Evolutionary conservation across 805 yeast genomes (phyloP).

Genomic region (Starmera dryadoides): DNA sequence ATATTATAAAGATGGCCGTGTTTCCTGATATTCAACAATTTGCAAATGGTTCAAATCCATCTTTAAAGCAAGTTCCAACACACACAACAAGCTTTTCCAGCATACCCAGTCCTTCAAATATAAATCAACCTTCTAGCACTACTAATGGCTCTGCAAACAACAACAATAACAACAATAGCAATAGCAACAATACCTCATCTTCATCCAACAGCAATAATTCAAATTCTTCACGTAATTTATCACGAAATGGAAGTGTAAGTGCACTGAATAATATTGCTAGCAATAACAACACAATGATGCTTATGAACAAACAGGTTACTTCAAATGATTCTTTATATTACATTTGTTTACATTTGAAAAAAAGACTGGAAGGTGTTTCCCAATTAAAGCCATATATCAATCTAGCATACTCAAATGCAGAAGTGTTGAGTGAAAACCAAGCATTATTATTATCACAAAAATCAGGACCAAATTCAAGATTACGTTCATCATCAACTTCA

Average conservation of each 20-base stretch:
- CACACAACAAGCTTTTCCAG: background rate
- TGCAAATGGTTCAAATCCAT: background rate
- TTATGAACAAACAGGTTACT: slow-evolving; percentile 57
- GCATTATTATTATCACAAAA: slow-evolving; percentile 41
- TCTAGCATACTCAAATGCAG: slow-evolving; percentile 59
- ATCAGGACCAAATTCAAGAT: slow-evolving; percentile 5
- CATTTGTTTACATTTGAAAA: slow-evolving; percentile 51
- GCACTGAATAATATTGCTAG: background rate
- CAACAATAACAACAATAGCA: background rate
- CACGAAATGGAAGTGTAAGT: background rate
- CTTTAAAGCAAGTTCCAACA: background rate
- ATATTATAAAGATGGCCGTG: background rate
- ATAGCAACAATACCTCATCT: background rate
- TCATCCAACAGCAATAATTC: too few species aligned
- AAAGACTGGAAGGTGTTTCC: slow-evolving; percentile 48
- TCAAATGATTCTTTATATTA: slow-evolving; percentile 65
- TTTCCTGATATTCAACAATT: background rate
- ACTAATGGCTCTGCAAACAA: too few species aligned
- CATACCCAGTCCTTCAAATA: background rate
- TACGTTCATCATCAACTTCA: slow-evolving; percentile 7
- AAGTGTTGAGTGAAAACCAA: slow-evolving; percentile 65
- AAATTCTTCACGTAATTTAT: background rate
- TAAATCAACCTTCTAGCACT: too few species aligned
- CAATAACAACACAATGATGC: slow-evolving; percentile 25
- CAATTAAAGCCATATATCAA: slow-evolving; percentile 64